Evolutionary conservation across 192 early-diverging fungal genomes (phyloP).

Genomic region (Mortierella claussenii): DNA sequence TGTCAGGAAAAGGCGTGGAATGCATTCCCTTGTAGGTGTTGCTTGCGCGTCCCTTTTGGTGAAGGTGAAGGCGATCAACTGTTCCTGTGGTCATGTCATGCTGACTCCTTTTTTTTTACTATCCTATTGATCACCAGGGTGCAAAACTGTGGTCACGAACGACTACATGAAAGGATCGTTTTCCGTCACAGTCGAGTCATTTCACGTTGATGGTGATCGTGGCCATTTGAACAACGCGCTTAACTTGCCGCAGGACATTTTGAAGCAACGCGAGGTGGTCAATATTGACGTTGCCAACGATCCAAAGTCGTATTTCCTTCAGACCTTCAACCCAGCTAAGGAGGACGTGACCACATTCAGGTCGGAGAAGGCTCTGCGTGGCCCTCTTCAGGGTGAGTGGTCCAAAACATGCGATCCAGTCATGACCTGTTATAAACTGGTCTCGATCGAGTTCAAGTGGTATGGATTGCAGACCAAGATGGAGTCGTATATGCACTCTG

Average conservation of each 20-base stretch:
- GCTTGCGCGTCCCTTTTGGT: neutral
- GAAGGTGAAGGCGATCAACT: neutral
- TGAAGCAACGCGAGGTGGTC: conserved; percentile 73
- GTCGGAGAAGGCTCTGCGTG: conserved; percentile 75
- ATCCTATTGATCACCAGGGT: neutral
- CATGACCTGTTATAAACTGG: conserved; percentile 87
- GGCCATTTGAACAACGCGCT: conserved; percentile 77
- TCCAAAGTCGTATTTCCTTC: conserved; percentile 36
- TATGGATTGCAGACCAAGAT: conserved; percentile 75
- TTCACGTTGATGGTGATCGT: conserved; percentile 75
- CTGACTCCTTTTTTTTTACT: conserved; percentile 15
- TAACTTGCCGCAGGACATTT: conserved; percentile 47
- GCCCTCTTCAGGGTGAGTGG: conserved; percentile 72
- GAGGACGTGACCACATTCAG: conserved; percentile 75
- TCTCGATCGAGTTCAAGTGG: conserved; percentile 82
- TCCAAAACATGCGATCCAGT: conserved; percentile 71
- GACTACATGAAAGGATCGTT: conserved; percentile 79
- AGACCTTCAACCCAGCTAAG: conserved; percentile 52
- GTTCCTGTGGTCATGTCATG: conserved; percentile 33
- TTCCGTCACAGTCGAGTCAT: conserved; percentile 77
- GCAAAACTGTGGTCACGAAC: conserved; percentile 58
- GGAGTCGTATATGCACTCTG: conserved; percentile 71
- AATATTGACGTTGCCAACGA: conserved; percentile 78
- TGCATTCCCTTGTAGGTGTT: conserved; percentile 72
- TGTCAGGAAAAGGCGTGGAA: conserved; percentile 88